A percentile compares a stretch with the other conserved stretches of the same genome.
Evolutionary conservation across 1,139 yeast species (phyloP).

Genomic region (Hyphopichia wangnamkhiaoensis): DNA sequence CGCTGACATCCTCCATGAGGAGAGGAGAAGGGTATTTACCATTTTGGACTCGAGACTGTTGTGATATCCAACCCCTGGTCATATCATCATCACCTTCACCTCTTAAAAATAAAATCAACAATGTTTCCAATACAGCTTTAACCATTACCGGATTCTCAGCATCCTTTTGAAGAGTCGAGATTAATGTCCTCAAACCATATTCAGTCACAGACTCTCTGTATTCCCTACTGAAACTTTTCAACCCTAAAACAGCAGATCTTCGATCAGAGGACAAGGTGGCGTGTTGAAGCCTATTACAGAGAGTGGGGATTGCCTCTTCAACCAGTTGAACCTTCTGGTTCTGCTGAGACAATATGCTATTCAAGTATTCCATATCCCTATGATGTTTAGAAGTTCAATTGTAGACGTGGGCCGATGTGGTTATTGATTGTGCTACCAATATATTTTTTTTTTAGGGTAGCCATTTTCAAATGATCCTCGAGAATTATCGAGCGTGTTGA

Average conservation of each 20-base stretch:
- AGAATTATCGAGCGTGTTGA: too few relatives aligned
- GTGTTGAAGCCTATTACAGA: constrained; percentile 85
- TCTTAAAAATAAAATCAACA: constrained; percentile 76
- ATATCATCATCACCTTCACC: constrained; percentile 58
- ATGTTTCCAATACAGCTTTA: constrained; percentile 82
- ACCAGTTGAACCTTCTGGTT: constrained; percentile 57
- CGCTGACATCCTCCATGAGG: constrained; percentile 55
- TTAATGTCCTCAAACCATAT: constrained; percentile 76
- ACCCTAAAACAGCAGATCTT: constrained; percentile 85
- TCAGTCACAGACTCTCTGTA: constrained; percentile 91
- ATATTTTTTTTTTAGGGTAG: too few relatives aligned
- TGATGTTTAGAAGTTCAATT: neutral
- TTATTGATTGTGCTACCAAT: too few relatives aligned
- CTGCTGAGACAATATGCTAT: constrained; percentile 35
- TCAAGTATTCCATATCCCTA: constrained; percentile 39
- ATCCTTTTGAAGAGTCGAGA: constrained; percentile 68
- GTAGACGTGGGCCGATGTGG: neutral
- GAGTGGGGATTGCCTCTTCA: constrained; percentile 83
- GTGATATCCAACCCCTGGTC: constrained; percentile 70
- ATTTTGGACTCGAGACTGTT: constrained; percentile 73
- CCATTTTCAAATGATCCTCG: too few relatives aligned
- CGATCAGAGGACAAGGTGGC: constrained; percentile 83
- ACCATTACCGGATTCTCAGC: constrained; percentile 68
- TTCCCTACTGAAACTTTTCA: constrained; percentile 87
- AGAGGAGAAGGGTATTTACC: constrained; percentile 85